Evolutionary conservation across 306 rosid species (phyloP).

Genomic region (Castanospermum australe): DNA sequence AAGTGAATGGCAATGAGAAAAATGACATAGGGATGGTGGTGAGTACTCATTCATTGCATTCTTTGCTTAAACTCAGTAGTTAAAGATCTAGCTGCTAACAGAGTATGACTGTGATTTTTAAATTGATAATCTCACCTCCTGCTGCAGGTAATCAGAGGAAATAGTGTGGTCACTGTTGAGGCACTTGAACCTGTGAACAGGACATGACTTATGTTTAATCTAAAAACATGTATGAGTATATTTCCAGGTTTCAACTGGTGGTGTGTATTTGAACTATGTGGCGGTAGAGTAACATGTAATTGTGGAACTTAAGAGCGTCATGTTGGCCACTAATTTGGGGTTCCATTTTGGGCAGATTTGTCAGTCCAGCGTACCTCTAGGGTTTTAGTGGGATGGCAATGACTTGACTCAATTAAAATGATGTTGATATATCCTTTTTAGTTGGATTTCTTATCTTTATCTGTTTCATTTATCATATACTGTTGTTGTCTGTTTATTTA

Average conservation of each 20-base stretch:
- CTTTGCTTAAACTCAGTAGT: not conserved
- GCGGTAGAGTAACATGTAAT: slow-evolving; percentile 25
- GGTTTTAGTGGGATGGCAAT: not conserved
- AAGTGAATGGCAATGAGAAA: slow-evolving; percentile 86
- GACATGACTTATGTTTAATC: slow-evolving; percentile 20
- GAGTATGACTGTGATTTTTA: not conserved
- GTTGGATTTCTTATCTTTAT: not conserved
- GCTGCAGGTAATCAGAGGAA: slow-evolving; percentile 91
- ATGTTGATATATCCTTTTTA: not conserved
- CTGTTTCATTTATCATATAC: too few relatives aligned
- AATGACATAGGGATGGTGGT: slow-evolving; percentile 98
- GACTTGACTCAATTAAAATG: slow-evolving; percentile 3
- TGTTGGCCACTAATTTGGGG: not conserved
- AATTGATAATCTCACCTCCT: slow-evolving; percentile 10
- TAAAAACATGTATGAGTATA: not conserved
- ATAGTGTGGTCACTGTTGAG: slow-evolving; percentile 98
- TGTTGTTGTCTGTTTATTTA: too few relatives aligned
- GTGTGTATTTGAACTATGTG: slow-evolving; percentile 15
- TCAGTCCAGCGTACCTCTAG: slow-evolving; percentile 1
- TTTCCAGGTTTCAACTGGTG: not conserved
- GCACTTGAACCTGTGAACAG: slow-evolving; percentile 96
- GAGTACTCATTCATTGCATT: slow-evolving; percentile 30
- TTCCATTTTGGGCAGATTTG: not conserved
- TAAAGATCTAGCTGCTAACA: not conserved
- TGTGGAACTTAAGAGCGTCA: slow-evolving; percentile 21